Evolutionary conservation across 805 yeast species (phyloP), one percentile per base, ranked within the genome.

Genomic region (Wickerhamiella cacticola): DNA sequence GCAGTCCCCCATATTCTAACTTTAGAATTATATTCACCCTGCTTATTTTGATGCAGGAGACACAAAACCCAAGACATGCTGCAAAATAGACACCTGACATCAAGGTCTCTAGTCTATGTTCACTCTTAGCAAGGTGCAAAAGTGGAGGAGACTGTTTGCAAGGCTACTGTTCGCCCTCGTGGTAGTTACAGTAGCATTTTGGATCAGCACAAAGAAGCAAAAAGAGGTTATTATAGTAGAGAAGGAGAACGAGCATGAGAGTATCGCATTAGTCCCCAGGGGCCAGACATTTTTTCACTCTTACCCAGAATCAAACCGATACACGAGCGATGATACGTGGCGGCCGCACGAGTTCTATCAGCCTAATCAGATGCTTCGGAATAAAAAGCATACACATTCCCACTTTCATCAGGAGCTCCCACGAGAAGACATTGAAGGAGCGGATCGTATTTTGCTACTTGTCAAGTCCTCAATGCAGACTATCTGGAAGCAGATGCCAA

Each of bases 281-380:
- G 57, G 57, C 13, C 55, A 54, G 16, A 41, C 61, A 1, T 60
- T 45, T 41, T 59, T 53, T 51, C 58, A 59, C 38, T 51, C 55
- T 4, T 56, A 53, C 31, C 58, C 62, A 9, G 59, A 57, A 16
- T 53, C 59, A 18, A 55, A 56, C 25, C 46, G 64, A 19, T 56
- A 52, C 34, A 53, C 53, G 4, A 53, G 60, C n/a, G 57, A 54
- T 35, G 62, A 60, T 38, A 52, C 58, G 3, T 60, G 64, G 64
- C 50, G 64, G 15, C 60, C 63, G 0, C 56, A 57, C 15, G 51
- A 46, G 23, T 26, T 44, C 21, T 46, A 50, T 9, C 26, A 36
- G 25, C 18, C 28, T 18, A 31, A 33, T 15, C 50, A 44, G 31
- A 29, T 43, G 36, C 33, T 43, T 9, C n/a, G 25, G 12, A 45